Percentiles rank a stretch among this genome's conserved stretches.
These are phyloP conservation scores for Cucumis hystrix DNA, from an alignment of 306 rosid genomes.

Conservation along the genomic window DNA sequence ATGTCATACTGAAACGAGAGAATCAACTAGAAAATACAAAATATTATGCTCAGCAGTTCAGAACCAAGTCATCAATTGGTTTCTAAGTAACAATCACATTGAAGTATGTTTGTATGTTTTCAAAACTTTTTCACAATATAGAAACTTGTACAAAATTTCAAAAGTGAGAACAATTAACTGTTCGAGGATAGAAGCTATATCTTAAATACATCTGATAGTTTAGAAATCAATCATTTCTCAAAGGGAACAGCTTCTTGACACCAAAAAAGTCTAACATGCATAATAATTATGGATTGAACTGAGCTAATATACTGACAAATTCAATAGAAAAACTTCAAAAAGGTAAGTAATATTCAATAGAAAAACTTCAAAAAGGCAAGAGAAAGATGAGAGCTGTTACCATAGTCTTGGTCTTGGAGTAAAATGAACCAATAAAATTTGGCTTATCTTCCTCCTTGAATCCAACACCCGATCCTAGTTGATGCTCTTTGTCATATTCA, in stretches of 20 bases:
- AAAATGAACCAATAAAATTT: conserved; percentile 53
- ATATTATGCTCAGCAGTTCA: not conserved
- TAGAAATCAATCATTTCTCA: not conserved
- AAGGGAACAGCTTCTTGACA: not conserved
- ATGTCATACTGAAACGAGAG: not conserved
- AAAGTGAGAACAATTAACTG: not conserved
- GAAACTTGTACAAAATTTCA: not conserved
- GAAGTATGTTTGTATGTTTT: not conserved
- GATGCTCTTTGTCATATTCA: conserved; percentile 50
- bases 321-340: not conserved
- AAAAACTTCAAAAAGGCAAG: not conserved
- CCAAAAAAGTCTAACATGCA: not conserved
- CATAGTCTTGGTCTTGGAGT: conserved; percentile 68
- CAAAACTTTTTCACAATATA: not conserved
- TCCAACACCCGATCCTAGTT: conserved; percentile 45
- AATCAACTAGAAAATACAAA: no score
- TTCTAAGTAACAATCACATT: not conserved
- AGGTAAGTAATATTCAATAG: not conserved
- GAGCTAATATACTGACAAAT: not conserved
- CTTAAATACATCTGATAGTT: not conserved
- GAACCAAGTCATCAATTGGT: not conserved
- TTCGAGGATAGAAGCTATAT: not conserved
- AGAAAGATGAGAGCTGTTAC: conserved; percentile 16
- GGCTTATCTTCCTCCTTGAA: conserved; percentile 67
- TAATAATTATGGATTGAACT: not conserved